phyloP scores from a whole-genome alignment of 108 stramenopile species.

The Nitzschia sp. region DNA sequence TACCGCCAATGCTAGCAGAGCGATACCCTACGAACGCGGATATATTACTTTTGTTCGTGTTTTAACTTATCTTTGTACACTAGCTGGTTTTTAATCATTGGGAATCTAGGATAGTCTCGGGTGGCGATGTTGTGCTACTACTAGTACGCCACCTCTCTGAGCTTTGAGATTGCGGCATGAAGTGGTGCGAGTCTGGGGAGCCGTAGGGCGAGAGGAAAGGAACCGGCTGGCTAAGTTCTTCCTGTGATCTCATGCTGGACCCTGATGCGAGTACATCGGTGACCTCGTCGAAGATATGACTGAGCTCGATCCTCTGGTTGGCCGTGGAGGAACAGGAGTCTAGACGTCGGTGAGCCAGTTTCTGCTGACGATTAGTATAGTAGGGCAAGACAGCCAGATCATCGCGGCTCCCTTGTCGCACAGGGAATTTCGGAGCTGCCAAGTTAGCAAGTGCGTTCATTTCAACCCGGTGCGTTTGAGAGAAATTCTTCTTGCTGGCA shows the following conservation, averaged over 20 bases:
- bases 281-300: constrained; percentile 2
- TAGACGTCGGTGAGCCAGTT: neutral
- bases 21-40: neutral
- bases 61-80: no score
- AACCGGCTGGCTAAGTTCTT: neutral
- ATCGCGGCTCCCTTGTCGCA: constrained; percentile 5
- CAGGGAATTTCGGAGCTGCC: constrained; percentile 5
- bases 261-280: neutral
- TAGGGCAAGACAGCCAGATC: neutral
- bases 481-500: neutral
- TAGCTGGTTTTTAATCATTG: no score
- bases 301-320: constrained; percentile 2
- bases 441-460: neutral
- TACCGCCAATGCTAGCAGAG: neutral
- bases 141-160: no score
- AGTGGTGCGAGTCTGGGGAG: neutral
- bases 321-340: neutral
- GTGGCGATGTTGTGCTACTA: no score
- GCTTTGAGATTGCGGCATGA: no score
- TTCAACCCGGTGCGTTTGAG: neutral
- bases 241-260: neutral
- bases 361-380: neutral
- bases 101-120: no score
- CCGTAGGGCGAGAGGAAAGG: neutral
- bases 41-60: neutral